A percentile compares a stretch with the other conserved stretches of the same genome.
Evolutionary conservation across 2,329 filamentous ascomycete genomes (phyloP).

Genomic region (Phaeomoniella chlamydospora): DNA sequence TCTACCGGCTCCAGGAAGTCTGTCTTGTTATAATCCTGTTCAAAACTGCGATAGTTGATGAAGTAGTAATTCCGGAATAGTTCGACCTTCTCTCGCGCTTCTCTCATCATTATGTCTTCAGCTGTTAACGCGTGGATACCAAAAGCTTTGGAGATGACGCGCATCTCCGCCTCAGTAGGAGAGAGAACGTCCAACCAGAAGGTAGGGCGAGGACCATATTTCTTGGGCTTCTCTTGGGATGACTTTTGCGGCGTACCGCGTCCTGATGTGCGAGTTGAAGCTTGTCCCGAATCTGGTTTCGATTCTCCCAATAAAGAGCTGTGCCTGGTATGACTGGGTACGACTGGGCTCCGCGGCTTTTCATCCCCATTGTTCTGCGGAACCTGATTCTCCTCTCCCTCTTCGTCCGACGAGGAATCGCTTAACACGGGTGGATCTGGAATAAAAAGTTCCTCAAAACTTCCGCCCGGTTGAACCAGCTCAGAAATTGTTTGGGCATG

Average conservation of each 20-base stretch:
- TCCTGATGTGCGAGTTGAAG: conserved; percentile 32
- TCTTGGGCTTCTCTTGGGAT: conserved; percentile 29
- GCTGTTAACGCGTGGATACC: conserved; percentile 90
- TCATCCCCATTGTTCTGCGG: conserved; percentile 3
- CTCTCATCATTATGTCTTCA: conserved; percentile 94
- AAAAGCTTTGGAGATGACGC: conserved; percentile 78
- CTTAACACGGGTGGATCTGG: conserved; percentile 67
- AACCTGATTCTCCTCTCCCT: conserved; percentile 36
- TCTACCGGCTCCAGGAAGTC: conserved; percentile 92
- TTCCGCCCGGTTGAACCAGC: conserved; percentile 69
- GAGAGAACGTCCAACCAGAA: conserved; percentile 94
- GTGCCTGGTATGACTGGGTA: conserved; percentile 3
- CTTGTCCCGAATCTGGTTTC: conserved; percentile 15
- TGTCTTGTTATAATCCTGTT: conserved; percentile 80
- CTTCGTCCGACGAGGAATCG: conserved; percentile 54
- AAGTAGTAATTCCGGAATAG: conserved; percentile 97
- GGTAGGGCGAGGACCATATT: conserved; percentile 70
- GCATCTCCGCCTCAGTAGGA: conserved; percentile 92
- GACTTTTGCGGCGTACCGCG: conserved; percentile 31
- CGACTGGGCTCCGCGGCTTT: conserved; percentile 11
- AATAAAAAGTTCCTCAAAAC: conserved; percentile 77
- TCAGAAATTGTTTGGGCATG: conserved; percentile 93
- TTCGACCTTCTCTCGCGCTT: conserved; percentile 95
- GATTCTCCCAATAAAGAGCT: conserved; percentile 13
- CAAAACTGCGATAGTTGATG: conserved; percentile 94